A percentile compares a stretch with the other conserved stretches of the same genome.
phyloP scores from a whole-genome alignment of 2,329 filamentous ascomycete genomes.

The Penicillium sp. region DNA sequence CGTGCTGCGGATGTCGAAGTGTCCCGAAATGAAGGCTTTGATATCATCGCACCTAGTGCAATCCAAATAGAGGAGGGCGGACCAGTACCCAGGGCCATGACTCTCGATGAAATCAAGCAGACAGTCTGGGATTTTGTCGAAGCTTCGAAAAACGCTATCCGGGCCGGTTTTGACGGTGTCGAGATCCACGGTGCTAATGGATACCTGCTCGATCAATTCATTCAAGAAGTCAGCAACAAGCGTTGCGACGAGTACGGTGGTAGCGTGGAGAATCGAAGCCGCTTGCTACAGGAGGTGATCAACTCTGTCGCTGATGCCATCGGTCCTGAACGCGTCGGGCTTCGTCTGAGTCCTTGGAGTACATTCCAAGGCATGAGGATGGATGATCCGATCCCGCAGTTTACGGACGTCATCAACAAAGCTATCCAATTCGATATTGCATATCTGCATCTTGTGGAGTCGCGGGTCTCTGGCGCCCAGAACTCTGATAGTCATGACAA shows the following conservation, averaged over 20 bases:
- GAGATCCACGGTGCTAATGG: conserved; percentile 55
- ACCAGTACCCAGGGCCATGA: conserved; percentile 32
- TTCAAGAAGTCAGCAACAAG: conserved; percentile 51
- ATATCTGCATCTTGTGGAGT: conserved; percentile 66
- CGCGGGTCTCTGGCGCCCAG: conserved; percentile 38
- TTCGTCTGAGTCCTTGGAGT: conserved; percentile 48
- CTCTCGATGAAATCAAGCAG: conserved; percentile 46
- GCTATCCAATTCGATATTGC: conserved; percentile 57
- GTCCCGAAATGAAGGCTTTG: conserved; percentile 7
- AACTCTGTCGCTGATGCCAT: conserved; percentile 45
- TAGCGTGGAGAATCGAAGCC: conserved; percentile 53
- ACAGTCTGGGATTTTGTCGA: conserved; percentile 44
- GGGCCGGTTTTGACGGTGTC: conserved; percentile 57
- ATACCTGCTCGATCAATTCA: conserved; percentile 56
- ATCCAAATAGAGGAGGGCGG: conserved; percentile 41
- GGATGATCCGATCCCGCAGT: conserved; percentile 65
- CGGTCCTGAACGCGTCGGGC: conserved; percentile 46
- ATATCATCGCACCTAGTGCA: conserved; percentile 42
- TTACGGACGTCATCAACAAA: conserved; percentile 57
- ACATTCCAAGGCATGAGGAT: conserved; percentile 56
- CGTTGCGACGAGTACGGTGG: conserved; percentile 56
- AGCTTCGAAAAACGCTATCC: conserved; percentile 55
- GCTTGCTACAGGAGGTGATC: conserved; percentile 58
- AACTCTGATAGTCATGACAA: conserved; percentile 19
- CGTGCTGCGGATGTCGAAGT: conserved; percentile 53